Conservation (phyloP, 306 rosid species). For the Dalbergia cochinchinensis region DNA sequence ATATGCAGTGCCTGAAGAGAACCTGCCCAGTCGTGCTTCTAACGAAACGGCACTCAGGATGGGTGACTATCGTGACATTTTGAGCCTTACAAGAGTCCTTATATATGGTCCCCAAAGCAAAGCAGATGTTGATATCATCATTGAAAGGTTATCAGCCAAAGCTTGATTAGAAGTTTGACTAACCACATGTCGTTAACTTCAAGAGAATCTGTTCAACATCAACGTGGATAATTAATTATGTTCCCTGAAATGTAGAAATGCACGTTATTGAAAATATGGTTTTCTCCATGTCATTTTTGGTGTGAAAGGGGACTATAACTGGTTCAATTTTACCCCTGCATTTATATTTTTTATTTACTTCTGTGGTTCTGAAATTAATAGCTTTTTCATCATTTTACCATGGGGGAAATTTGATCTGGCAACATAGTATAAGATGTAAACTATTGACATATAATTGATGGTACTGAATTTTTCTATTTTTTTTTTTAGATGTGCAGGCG, state of each 20-base stretch:
- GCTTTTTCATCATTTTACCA: slow-evolving; percentile 30
- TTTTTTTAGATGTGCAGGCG: slow-evolving; percentile 77
- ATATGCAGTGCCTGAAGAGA: slow-evolving; percentile 47
- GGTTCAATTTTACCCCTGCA: slow-evolving; percentile 17
- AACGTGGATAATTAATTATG: slow-evolving; percentile 2
- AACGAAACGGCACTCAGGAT: slow-evolving; percentile 74
- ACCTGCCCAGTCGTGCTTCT: slow-evolving; percentile 59
- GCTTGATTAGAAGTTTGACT: slow-evolving; percentile 10
- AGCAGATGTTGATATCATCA: slow-evolving; percentile 78
- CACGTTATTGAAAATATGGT: background rate
- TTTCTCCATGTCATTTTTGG: background rate
- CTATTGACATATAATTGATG: slow-evolving; percentile 13
- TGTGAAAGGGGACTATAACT: background rate
- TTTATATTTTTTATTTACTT: background rate
- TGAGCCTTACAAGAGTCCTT: slow-evolving; percentile 93
- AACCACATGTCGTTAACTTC: slow-evolving; percentile 12
- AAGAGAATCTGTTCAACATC: slow-evolving; percentile 19
- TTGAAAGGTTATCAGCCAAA: slow-evolving; percentile 69
- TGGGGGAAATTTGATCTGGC: slow-evolving; percentile 5
- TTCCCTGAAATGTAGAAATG: slow-evolving; percentile 2
- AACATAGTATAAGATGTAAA: slow-evolving; percentile 7
- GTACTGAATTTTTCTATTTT: slow-evolving; percentile 47
- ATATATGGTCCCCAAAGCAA: slow-evolving; percentile 88
- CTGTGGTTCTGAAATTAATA: background rate
- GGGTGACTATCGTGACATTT: slow-evolving; percentile 93